Percentiles rank a stretch among this genome's conserved stretches.
phyloP scores from a whole-genome alignment of 495 filamentous ascomycete species.

The Ramalina peruviana region DNA sequence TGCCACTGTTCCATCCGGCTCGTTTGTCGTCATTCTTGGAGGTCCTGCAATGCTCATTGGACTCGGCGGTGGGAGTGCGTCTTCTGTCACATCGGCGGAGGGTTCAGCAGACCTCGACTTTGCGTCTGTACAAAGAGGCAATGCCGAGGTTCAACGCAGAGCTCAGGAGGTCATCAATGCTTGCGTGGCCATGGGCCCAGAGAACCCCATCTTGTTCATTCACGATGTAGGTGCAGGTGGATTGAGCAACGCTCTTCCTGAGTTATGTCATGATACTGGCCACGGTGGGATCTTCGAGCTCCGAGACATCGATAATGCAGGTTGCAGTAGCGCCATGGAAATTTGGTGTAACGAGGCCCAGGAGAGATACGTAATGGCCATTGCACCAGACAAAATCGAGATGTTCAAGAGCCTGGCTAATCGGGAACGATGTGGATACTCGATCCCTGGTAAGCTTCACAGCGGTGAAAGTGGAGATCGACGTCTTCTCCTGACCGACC shows the following conservation, averaged over 20 bases:
- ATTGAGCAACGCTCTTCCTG: slow-evolving; percentile 82
- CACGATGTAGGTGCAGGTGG: slow-evolving; percentile 96
- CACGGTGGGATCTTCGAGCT: slow-evolving; percentile 84
- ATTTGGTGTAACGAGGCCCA: slow-evolving; percentile 79
- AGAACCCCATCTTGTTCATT: slow-evolving; percentile 88
- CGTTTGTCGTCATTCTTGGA: slow-evolving; percentile 80
- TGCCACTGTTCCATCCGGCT: slow-evolving; percentile 61
- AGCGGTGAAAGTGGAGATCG: slow-evolving; percentile 48
- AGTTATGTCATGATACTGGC: slow-evolving; percentile 72
- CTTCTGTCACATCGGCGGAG: slow-evolving; percentile 78
- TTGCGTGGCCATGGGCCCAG: slow-evolving; percentile 65
- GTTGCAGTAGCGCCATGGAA: slow-evolving; percentile 64
- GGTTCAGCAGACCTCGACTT: slow-evolving; percentile 85
- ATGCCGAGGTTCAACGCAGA: slow-evolving; percentile 87
- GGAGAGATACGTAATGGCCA: slow-evolving; percentile 80
- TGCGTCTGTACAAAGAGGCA: slow-evolving; percentile 84
- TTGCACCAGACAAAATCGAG: slow-evolving; percentile 65
- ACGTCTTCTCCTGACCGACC: slow-evolving; percentile 65
- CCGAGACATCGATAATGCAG: slow-evolving; percentile 78
- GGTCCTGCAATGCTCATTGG: slow-evolving; percentile 97
- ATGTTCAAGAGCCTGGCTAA: slow-evolving; percentile 71
- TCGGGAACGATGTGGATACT: slow-evolving; percentile 86
- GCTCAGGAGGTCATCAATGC: slow-evolving; percentile 96
- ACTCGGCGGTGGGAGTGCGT: slow-evolving; percentile 87
- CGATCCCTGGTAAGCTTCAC: slow-evolving; percentile 71